Percentiles rank a stretch among this genome's conserved stretches.
phyloP scores from a whole-genome alignment of 345 rosid genomes.

The Lepidium didymum region DNA sequence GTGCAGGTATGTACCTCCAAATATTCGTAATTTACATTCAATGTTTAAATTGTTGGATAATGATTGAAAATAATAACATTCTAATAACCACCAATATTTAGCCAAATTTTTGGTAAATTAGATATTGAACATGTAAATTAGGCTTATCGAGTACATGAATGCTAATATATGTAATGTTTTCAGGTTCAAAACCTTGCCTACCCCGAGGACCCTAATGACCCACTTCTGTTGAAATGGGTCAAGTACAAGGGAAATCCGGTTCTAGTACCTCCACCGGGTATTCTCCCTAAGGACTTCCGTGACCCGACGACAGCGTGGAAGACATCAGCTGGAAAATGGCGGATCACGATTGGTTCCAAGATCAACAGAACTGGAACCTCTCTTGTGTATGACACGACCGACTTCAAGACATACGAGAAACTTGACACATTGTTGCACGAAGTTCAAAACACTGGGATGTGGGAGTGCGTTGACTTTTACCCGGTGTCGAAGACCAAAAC shows the following conservation, averaged over 20 bases:
- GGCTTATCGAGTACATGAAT: neutral
- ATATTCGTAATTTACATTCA: neutral
- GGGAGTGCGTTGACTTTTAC: constrained; percentile 96
- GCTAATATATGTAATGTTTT: neutral
- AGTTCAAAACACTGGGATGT: constrained; percentile 91
- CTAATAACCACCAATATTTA: neutral
- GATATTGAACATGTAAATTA: constrained; percentile 20
- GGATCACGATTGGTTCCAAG: constrained; percentile 63
- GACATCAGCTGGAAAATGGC: constrained; percentile 62
- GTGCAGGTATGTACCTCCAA: constrained; percentile 44
- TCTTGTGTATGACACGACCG: constrained; percentile 56
- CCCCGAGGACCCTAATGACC: constrained; percentile 77
- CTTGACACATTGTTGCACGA: constrained; percentile 48
- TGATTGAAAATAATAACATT: neutral
- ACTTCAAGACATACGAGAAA: constrained; percentile 43
- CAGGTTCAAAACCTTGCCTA: constrained; percentile 67
- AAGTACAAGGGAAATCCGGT: constrained; percentile 77
- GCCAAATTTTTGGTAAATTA: constrained; percentile 18
- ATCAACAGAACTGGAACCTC: constrained; percentile 51
- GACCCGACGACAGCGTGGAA: constrained; percentile 90
- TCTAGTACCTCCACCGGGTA: constrained; percentile 60
- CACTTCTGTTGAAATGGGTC: constrained; percentile 77
- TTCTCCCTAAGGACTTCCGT: constrained; percentile 51
- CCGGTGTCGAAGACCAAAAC: constrained; percentile 56
- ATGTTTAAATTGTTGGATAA: neutral